Percentiles rank a stretch among this genome's conserved stretches.
These are phyloP conservation scores for Apophysomyces variabilis DNA, from an alignment of 371 early-diverging fungal species.

Conservation along the genomic window DNA sequence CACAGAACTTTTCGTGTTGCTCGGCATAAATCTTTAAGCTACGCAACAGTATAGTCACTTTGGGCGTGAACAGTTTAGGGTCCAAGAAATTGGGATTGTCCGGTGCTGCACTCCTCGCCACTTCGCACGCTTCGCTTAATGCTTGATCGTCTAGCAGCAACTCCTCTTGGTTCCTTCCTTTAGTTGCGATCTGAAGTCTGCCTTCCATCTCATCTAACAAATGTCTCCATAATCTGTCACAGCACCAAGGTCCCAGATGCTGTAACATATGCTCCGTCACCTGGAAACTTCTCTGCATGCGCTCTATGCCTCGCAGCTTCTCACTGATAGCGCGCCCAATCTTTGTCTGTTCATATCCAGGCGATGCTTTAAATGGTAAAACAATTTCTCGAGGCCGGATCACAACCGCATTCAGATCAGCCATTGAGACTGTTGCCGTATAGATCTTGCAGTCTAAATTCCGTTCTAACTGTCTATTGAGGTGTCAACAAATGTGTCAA, in stretches of 20 bases:
- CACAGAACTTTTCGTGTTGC: constrained; percentile 64
- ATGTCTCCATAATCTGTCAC: constrained; percentile 57
- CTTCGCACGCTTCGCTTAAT: constrained; percentile 30
- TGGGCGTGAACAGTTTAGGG: constrained; percentile 54
- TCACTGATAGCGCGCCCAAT: constrained; percentile 47
- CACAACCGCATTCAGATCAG: constrained; percentile 35
- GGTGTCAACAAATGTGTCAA: background rate
- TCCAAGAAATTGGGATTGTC: constrained; percentile 38
- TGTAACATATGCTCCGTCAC: constrained; percentile 37
- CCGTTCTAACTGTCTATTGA: constrained; percentile 62
- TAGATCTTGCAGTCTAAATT: constrained; percentile 70
- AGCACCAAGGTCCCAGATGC: constrained; percentile 73
- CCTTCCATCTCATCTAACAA: constrained; percentile 41
- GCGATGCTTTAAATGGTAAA: constrained; percentile 52
- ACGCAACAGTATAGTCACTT: constrained; percentile 63
- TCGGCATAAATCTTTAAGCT: constrained; percentile 44
- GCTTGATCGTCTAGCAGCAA: constrained; percentile 36
- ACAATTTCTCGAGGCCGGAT: constrained; percentile 58
- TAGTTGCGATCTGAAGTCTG: constrained; percentile 20
- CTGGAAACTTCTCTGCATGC: constrained; percentile 43
- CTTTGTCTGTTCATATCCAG: constrained; percentile 39
- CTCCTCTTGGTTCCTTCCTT: constrained; percentile 22
- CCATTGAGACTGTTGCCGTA: constrained; percentile 53
- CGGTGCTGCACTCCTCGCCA: constrained; percentile 19
- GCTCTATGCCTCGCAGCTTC: constrained; percentile 37